Evolutionary conservation across 1,284 basidiomycete genomes (phyloP), one percentile per base, ranked within the genome.

Genomic region (Gymnopus androsaceus): DNA sequence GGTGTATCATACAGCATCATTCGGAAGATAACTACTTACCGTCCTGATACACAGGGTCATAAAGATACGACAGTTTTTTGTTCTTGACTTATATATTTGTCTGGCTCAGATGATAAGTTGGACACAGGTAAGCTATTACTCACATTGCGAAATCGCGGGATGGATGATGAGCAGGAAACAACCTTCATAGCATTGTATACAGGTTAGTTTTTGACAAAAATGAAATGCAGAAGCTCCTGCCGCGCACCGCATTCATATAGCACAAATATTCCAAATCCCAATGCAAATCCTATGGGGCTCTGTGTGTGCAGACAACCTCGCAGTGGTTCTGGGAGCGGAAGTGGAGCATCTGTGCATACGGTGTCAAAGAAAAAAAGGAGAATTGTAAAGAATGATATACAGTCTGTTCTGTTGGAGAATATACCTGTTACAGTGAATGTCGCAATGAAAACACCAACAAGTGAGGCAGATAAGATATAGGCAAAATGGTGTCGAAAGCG

Each of bases 241-340:
- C n/a, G 19, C 48, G 17, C 21, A 50, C 48, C 48, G 27, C 17
- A 25, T n/a, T 50, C 33, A 50, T 50, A 50, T 5, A 50, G 34
- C 14, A 23, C 21, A n/a, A 27, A 38, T n/a, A 34, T 8, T 15
- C 34, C 19, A 37, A 31, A n/a, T 6, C n/a, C n/a, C 3, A 50
- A 8, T 12, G 34, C 23, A 0, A 34, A 37, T n/a, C 31, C 15
- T 15, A 28, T 17, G 17, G 34, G n/a, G 15, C 27, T 30, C 8
- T 50, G 33, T 50, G 12, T 14, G 15, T 36, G 48, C 21, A 46
- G 6, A 19, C 45, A 46, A 27, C 21, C 34, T 27, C 17, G 48
- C 15, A 30, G n/a, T n/a, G 36, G 48, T n/a, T n/a, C n/a, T n/a
- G n/a, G n/a, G 23, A n/a, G n/a, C n/a, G n/a, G n/a, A n/a, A 1